Evolutionary conservation across 441 rosid genomes (phyloP), one percentile per base, ranked within the genome.

Genomic region (Sinapis alba): DNA sequence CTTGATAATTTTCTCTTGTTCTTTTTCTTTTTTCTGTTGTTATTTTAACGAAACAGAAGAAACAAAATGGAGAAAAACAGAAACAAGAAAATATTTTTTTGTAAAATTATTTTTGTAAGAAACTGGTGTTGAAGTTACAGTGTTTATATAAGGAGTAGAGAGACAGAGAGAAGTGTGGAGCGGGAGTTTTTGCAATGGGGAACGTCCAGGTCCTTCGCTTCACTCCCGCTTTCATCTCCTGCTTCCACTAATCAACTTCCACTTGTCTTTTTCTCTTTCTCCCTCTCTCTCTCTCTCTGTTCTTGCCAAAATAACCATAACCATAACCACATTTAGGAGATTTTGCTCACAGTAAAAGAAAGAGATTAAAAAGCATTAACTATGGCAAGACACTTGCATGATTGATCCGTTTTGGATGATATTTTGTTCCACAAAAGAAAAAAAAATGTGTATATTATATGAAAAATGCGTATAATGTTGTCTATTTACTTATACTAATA

Each of bases 11-110:
- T 67, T 72, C 69, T 78, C 78, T 73, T 74, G 15, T 43, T 73
- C 28, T 73, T 78, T 67, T 59, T 12, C 24, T 21, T 78, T 61
- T 78, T 66, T 53, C 81, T 68, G 81, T 73, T 72, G 74, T 67
- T 78, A 68, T 71, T 47, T 76, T 23, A 60, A 72, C 69, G 72
- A 72, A 66, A 78, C 74, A 78, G 81, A 77, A 77, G 27, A 71
- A 72, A 51, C 68, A 27, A 71, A 63, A 71, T 32, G 66, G 72
- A 71, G 71, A 65, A 50, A 77, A 59, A 63, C 2, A 54, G 69
- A 68, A 62, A 75, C 56, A 63, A 45, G 27, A 60, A 67, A 24
- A 54, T 26, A 50, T 28, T 3, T 62, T 62, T 34, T 61, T 5
- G 19, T 5, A 61, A 47, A 71, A 58, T 60, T 72, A 36, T 61